Percentiles rank a stretch among this genome's conserved stretches.
Evolutionary conservation across 2,329 filamentous ascomycete genomes (phyloP).

Genomic region (Exophiala sp.): DNA sequence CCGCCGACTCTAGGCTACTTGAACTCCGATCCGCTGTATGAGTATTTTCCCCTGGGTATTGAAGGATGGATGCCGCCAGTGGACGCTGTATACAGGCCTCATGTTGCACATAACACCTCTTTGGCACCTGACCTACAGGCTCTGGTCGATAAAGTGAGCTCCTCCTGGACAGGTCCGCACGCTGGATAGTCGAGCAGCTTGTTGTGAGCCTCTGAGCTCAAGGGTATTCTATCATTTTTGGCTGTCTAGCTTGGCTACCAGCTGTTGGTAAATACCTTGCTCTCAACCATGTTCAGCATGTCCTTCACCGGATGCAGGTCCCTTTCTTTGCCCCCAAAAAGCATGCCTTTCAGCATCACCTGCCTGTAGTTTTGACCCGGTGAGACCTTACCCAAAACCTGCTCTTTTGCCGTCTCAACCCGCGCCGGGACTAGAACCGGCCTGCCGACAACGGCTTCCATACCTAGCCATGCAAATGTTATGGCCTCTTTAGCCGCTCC

Average conservation of each 20-base stretch:
- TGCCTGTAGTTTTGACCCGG: slow-evolving; percentile 54
- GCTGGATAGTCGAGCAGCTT: too few species aligned
- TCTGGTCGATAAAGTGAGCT: not conserved
- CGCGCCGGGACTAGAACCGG: slow-evolving; percentile 52
- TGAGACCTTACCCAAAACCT: slow-evolving; percentile 54
- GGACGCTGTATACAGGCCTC: slow-evolving; percentile 73
- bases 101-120: slow-evolving; percentile 71
- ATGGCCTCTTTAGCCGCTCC: slow-evolving; percentile 58
- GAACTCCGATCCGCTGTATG: slow-evolving; percentile 67
- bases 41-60: slow-evolving; percentile 77
- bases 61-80: slow-evolving; percentile 80
- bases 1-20: too few species aligned
- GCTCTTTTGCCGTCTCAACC: slow-evolving; percentile 51
- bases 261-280: slow-evolving; percentile 48
- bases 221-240: not conserved
- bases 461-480: slow-evolving; percentile 59
- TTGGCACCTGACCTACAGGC: not conserved
- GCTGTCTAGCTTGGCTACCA: slow-evolving; percentile 31
- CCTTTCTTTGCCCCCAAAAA: slow-evolving; percentile 47
- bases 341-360: slow-evolving; percentile 51
- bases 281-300: slow-evolving; percentile 50
- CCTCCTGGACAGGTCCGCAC: not conserved
- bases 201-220: not conserved
- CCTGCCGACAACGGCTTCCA: slow-evolving; percentile 58
- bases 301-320: slow-evolving; percentile 48